Conservation (phyloP, 2,329 filamentous ascomycete genomes). For the Thielaviopsis musarum region DNA sequence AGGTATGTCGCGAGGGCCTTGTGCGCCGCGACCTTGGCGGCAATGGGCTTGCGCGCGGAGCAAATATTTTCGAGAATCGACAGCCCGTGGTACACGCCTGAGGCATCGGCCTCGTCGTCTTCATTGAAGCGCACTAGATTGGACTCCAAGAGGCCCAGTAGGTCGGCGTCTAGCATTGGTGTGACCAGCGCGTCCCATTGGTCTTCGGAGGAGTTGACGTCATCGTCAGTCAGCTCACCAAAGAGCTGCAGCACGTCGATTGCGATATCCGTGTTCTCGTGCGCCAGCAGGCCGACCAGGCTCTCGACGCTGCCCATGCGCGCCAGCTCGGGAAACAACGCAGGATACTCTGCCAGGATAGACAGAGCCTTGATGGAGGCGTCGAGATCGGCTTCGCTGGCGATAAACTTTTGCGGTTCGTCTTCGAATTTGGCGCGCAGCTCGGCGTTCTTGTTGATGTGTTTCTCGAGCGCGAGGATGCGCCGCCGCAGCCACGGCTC, state of each 20-base stretch:
- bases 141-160: slow-evolving; percentile 56
- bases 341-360: slow-evolving; percentile 71
- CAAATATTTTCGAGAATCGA: slow-evolving; percentile 73
- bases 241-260: slow-evolving; percentile 83
- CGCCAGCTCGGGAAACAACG: slow-evolving; percentile 66
- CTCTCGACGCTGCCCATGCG: slow-evolving; percentile 55
- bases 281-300: slow-evolving; percentile 66
- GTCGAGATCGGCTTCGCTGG: slow-evolving; percentile 76
- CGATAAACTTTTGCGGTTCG: slow-evolving; percentile 70
- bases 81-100: slow-evolving; percentile 74
- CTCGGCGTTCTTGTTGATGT: slow-evolving; percentile 80
- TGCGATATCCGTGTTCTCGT: slow-evolving; percentile 94
- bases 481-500: slow-evolving; percentile 66
- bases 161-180: slow-evolving; percentile 43
- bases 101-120: slow-evolving; percentile 50
- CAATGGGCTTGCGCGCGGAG: slow-evolving; percentile 43
- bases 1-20: slow-evolving; percentile 60
- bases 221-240: slow-evolving; percentile 82
- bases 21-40: slow-evolving; percentile 56
- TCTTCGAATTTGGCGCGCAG: slow-evolving; percentile 70
- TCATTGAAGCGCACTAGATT: slow-evolving; percentile 74
- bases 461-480: slow-evolving; percentile 73
- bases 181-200: slow-evolving; percentile 59
- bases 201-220: slow-evolving; percentile 50
- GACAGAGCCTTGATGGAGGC: slow-evolving; percentile 73